Evolutionary conservation across 75 land plant genomes (phyloP).

Genomic region (Sequoiadendron giganteum): DNA sequence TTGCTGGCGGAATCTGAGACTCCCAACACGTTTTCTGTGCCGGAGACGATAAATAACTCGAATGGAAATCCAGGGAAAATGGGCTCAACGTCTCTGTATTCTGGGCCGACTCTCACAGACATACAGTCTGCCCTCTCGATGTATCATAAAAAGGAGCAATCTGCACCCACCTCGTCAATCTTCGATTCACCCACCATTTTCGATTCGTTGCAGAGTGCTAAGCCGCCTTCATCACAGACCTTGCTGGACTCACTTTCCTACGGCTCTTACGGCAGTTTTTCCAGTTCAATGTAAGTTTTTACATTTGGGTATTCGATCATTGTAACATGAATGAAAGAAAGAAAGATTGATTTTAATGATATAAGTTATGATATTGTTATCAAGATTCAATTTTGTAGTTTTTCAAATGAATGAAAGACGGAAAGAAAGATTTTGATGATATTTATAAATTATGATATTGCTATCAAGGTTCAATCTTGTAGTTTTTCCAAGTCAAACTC

Average conservation of each 20-base stretch:
- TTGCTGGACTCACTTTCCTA: not conserved
- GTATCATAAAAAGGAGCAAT: not conserved
- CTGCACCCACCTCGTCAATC: not conserved
- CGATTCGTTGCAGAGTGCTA: not conserved
- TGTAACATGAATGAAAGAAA: too few species aligned
- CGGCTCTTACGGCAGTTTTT: not conserved
- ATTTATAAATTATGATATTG: too few species aligned
- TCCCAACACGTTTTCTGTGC: not conserved
- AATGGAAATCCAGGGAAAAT: not conserved
- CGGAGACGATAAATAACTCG: not conserved
- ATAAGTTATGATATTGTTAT: too few species aligned
- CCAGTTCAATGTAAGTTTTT: slow-evolving; percentile 1
- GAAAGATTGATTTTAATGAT: too few species aligned
- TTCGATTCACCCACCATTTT: not conserved
- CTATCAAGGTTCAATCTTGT: too few species aligned
- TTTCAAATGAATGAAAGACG: too few species aligned
- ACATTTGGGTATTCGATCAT: too few species aligned
- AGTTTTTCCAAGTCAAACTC: too few species aligned
- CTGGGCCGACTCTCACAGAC: slow-evolving; percentile 55
- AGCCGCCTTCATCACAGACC: not conserved
- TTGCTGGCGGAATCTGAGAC: not conserved
- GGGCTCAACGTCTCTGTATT: slow-evolving; percentile 6
- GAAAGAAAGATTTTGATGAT: too few species aligned
- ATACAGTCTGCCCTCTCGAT: slow-evolving; percentile 49
- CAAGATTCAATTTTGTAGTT: too few species aligned